Conservation (phyloP, 2,329 filamentous ascomycete species). For the Xylariales sp. region DNA sequence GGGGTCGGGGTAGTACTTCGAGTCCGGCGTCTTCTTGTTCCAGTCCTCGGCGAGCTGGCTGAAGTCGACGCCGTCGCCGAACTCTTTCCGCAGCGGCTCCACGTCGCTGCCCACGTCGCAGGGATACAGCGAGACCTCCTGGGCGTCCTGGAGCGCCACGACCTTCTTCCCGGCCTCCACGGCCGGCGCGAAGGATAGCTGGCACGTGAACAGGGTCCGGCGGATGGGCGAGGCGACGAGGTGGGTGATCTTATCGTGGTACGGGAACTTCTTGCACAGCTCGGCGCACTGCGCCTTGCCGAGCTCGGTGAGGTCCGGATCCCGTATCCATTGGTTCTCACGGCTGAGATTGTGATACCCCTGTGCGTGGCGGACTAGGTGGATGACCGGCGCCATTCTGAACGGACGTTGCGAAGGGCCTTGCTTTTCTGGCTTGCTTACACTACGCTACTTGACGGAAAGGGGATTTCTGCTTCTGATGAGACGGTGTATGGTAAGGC, state of each 20-base stretch:
- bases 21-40: slow-evolving; percentile 71
- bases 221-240: slow-evolving; percentile 83
- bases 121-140: slow-evolving; percentile 79
- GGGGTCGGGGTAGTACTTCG: slow-evolving; percentile 60
- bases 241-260: slow-evolving; percentile 73
- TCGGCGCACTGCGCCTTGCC: slow-evolving; percentile 78
- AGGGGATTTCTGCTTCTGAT: background rate
- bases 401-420: background rate
- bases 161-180: slow-evolving; percentile 63
- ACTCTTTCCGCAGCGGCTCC: slow-evolving; percentile 68
- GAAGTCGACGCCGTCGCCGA: slow-evolving; percentile 72
- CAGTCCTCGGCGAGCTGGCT: slow-evolving; percentile 71
- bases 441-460: background rate
- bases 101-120: slow-evolving; percentile 79
- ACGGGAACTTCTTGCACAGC: slow-evolving; percentile 72
- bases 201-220: slow-evolving; percentile 82
- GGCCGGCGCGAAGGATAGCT: slow-evolving; percentile 73
- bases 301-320: slow-evolving; percentile 81
- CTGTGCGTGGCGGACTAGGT: slow-evolving; percentile 79
- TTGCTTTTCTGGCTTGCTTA: no score
- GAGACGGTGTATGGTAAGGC: background rate
- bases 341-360: slow-evolving; percentile 82
- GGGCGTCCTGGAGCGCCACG: slow-evolving; percentile 77
- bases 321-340: slow-evolving; percentile 77
- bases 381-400: slow-evolving; percentile 65